phyloP scores from a whole-genome alignment of 805 yeast species.

The Candida coleopterorum region DNA sequence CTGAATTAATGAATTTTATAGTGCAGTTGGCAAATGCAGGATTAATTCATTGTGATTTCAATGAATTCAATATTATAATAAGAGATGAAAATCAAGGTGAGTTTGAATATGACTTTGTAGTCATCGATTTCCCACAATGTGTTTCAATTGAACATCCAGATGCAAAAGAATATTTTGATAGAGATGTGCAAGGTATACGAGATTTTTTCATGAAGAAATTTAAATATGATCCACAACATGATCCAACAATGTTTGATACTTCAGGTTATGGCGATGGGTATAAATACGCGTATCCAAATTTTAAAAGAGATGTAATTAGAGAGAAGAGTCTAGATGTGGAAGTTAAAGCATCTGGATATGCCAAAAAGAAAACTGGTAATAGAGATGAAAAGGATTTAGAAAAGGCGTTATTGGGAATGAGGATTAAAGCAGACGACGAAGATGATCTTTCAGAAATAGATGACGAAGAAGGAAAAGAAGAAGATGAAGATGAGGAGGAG shows the following conservation, averaged over 20 bases:
- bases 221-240: slow-evolving; percentile 65
- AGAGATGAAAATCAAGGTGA: slow-evolving; percentile 50
- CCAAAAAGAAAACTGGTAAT: slow-evolving; percentile 27
- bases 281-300: slow-evolving; percentile 71
- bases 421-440: slow-evolving; percentile 34
- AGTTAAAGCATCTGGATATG: slow-evolving; percentile 88
- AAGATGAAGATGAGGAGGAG: slow-evolving; percentile 24
- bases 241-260: slow-evolving; percentile 66
- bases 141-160: slow-evolving; percentile 87
- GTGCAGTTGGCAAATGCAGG: slow-evolving; percentile 84
- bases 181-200: slow-evolving; percentile 90
- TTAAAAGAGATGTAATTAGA: slow-evolving; percentile 71
- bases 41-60: slow-evolving; percentile 93
- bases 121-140: slow-evolving; percentile 98
- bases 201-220: slow-evolving; percentile 77
- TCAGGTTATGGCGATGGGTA: slow-evolving; percentile 82
- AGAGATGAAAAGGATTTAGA: slow-evolving; percentile 63
- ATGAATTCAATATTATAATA: slow-evolving; percentile 92
- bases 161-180: slow-evolving; percentile 79
- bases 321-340: slow-evolving; percentile 69
- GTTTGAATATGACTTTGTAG: slow-evolving; percentile 68
- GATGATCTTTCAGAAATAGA: slow-evolving; percentile 18
- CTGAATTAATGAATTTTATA: slow-evolving; percentile 81
- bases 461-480: slow-evolving; percentile 24
- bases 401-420: slow-evolving; percentile 66